These are phyloP conservation scores for Diaporthe ilicicola DNA, from an alignment of 2,329 filamentous ascomycete genomes.

Conservation along the genomic window DNA sequence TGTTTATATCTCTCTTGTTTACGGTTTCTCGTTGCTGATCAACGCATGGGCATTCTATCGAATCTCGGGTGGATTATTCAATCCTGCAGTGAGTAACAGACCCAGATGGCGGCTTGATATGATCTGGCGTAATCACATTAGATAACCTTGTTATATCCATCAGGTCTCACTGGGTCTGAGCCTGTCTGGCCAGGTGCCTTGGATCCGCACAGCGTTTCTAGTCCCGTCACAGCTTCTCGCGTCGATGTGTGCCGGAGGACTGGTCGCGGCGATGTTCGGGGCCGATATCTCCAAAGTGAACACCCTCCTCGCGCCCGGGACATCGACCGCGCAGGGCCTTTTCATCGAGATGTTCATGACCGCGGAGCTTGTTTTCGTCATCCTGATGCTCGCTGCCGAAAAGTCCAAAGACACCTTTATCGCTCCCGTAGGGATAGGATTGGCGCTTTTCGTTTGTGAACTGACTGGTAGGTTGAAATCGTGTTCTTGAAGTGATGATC, in stretches of 20 bases:
- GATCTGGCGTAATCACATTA: background rate
- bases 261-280: slow-evolving; percentile 61
- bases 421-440: slow-evolving; percentile 72
- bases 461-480: slow-evolving; percentile 42
- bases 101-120: background rate
- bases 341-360: slow-evolving; percentile 71
- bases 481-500: too few relatives aligned
- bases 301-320: slow-evolving; percentile 55
- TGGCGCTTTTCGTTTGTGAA: slow-evolving; percentile 67
- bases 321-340: slow-evolving; percentile 60
- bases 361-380: slow-evolving; percentile 64
- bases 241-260: slow-evolving; percentile 62
- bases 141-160: background rate
- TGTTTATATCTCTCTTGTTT: slow-evolving; percentile 50
- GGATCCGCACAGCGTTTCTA: slow-evolving; percentile 55
- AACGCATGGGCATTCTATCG: slow-evolving; percentile 61
- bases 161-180: slow-evolving; percentile 61
- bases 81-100: slow-evolving; percentile 46
- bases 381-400: slow-evolving; percentile 72
- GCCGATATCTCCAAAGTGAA: slow-evolving; percentile 50
- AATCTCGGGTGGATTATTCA: slow-evolving; percentile 54
- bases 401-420: slow-evolving; percentile 74
- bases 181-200: slow-evolving; percentile 57
- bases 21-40: slow-evolving; percentile 54
- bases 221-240: slow-evolving; percentile 61